Conservation (phyloP, 805 yeast species). For the Wickerhamiella shivajii region DNA sequence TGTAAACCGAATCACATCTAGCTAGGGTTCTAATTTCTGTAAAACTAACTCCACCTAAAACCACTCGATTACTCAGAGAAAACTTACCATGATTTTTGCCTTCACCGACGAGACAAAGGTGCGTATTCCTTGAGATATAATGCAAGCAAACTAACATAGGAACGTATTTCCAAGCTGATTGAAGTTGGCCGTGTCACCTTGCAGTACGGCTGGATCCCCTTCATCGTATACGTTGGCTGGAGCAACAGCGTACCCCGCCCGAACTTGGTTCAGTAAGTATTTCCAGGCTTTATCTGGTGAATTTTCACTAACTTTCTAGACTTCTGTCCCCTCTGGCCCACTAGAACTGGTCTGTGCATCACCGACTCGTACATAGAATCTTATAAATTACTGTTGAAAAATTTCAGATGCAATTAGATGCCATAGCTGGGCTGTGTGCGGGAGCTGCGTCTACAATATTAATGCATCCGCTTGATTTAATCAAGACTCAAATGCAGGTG, state of each 20-base stretch:
- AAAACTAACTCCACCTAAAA: not conserved
- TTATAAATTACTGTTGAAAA: too few species aligned
- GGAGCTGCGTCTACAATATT: constrained; percentile 68
- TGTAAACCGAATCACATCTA: constrained; percentile 1
- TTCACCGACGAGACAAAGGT: constrained; percentile 30
- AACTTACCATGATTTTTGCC: constrained; percentile 18
- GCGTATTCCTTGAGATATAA: constrained; percentile 10
- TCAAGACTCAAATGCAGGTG: constrained; percentile 72
- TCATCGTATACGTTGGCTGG: constrained; percentile 85
- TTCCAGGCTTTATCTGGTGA: not conserved
- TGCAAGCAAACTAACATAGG: constrained; percentile 30
- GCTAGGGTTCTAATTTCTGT: not conserved
- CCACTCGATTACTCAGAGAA: not conserved
- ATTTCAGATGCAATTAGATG: constrained; percentile 4
- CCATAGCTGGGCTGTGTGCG: constrained; percentile 13
- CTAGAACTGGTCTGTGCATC: too few species aligned
- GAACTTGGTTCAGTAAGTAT: constrained; percentile 41
- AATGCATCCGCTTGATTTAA: constrained; percentile 80
- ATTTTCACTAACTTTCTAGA: not conserved
- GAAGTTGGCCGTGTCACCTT: constrained; percentile 75
- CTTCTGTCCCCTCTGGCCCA: constrained; percentile 66
- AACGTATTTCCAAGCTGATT: constrained; percentile 71
- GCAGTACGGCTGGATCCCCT: constrained; percentile 96
- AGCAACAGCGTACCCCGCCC: constrained; percentile 72
- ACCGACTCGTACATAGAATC: constrained; percentile 7